Evolutionary conservation across 1,284 basidiomycete species (phyloP).

Genomic region (Lignosus rhinocerotis): DNA sequence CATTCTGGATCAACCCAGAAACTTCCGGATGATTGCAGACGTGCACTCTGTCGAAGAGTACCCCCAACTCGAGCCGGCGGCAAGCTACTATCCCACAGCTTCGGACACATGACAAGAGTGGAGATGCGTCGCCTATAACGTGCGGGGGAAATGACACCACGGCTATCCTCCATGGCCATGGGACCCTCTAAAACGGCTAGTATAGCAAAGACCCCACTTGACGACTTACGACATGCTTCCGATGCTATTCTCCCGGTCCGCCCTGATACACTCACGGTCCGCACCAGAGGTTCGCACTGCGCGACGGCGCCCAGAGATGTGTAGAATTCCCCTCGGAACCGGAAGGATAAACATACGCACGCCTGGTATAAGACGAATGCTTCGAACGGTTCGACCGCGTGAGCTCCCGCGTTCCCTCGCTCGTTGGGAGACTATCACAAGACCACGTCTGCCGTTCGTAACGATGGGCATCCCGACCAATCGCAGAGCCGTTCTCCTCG

Average conservation of each 20-base stretch:
- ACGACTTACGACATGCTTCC: conserved; percentile 1
- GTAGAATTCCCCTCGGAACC: conserved; percentile 10
- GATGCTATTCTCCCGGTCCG: conserved; percentile 12
- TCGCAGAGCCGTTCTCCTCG: conserved; percentile 57
- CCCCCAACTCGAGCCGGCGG: conserved; percentile 4
- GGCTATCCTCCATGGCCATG: conserved; percentile 5
- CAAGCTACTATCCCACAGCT: conserved; percentile 1
- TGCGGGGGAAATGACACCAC: conserved; percentile 11
- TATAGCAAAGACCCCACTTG: neutral
- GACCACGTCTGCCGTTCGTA: neutral
- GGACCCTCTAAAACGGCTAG: conserved; percentile 1
- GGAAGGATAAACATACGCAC: neutral
- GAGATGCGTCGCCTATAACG: neutral
- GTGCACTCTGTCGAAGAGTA: neutral
- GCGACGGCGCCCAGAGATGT: neutral
- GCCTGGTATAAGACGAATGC: conserved; percentile 11
- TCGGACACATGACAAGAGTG: conserved; percentile 14
- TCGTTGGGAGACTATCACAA: neutral
- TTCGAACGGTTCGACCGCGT: conserved; percentile 15
- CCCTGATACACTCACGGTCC: conserved; percentile 12
- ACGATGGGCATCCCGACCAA: conserved; percentile 51
- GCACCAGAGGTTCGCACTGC: conserved; percentile 12
- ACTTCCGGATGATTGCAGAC: neutral
- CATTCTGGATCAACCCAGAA: neutral
- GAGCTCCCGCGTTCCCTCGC: conserved; percentile 17